Conservation (phyloP, 1,284 basidiomycete species). For the Puccinia coronata region DNA sequence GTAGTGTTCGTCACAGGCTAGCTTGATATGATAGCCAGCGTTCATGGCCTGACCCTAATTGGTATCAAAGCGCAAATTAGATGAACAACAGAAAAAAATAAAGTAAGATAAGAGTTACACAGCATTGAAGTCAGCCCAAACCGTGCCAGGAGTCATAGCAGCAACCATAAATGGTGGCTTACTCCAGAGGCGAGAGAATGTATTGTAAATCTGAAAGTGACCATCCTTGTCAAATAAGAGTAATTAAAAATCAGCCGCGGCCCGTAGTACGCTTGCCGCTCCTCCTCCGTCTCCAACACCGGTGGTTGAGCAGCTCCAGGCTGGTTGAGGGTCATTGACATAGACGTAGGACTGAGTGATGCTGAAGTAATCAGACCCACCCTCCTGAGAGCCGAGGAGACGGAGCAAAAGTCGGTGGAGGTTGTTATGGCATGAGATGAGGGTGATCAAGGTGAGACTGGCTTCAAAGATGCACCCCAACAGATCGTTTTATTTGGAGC, state of each 20-base stretch:
- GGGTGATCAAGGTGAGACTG: conserved; percentile 74
- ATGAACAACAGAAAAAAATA: too few relatives aligned
- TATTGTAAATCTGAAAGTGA: conserved; percentile 85
- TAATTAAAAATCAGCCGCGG: not conserved
- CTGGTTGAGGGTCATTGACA: conserved; percentile 73
- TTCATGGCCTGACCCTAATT: conserved; percentile 65
- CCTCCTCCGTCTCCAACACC: too few relatives aligned
- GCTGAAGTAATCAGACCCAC: conserved; percentile 72
- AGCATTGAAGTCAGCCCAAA: conserved; percentile 56
- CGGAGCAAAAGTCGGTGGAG: conserved; percentile 69
- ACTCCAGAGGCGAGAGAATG: conserved; percentile 89
- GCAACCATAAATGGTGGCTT: conserved; percentile 98
- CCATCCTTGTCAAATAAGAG: conserved; percentile 72
- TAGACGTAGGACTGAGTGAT: conserved; percentile 85
- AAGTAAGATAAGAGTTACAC: conserved; percentile 24
- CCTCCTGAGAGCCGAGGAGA: conserved; percentile 76
- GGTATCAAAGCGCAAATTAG: conserved; percentile 66
- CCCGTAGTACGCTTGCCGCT: too few relatives aligned
- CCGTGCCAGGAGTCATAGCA: conserved; percentile 70
- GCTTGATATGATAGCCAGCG: conserved; percentile 92
- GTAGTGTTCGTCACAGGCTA: conserved; percentile 97
- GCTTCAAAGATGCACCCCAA: conserved; percentile 88
- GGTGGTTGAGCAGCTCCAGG: conserved; percentile 72
- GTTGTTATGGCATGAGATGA: conserved; percentile 76
- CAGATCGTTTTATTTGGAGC: conserved; percentile 68